These are phyloP conservation scores for Sistotremastrum niveocremeum DNA, from an alignment of 768 basidiomycete species.

Conservation along the genomic window DNA sequence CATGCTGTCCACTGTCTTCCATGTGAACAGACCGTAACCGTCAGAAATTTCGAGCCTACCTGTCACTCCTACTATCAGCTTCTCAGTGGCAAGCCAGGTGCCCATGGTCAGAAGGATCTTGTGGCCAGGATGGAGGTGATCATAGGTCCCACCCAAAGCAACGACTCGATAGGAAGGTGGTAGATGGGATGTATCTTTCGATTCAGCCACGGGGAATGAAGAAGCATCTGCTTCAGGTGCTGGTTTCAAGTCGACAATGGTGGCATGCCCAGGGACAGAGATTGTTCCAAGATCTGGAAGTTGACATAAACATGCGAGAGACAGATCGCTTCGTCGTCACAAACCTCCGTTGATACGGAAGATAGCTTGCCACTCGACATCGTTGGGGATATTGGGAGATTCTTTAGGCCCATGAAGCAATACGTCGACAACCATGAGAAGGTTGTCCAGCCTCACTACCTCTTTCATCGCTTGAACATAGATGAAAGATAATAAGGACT, in stretches of 20 bases:
- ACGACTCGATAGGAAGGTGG: conserved; percentile 42
- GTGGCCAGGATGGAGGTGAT: conserved; percentile 95
- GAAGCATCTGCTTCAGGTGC: neutral
- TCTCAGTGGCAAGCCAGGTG: conserved; percentile 63
- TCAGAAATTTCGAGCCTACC: conserved; percentile 29
- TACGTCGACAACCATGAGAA: conserved; percentile 70
- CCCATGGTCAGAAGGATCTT: conserved; percentile 93
- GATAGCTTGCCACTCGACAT: conserved; percentile 18
- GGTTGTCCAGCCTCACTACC: conserved; percentile 50
- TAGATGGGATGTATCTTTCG: neutral
- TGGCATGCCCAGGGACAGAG: neutral
- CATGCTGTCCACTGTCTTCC: conserved; percentile 46
- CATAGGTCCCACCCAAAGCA: conserved; percentile 93
- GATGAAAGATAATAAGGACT: conserved; percentile 64
- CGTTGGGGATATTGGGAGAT: conserved; percentile 25
- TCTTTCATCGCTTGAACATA: conserved; percentile 78
- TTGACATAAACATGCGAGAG: neutral
- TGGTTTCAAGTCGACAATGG: neutral
- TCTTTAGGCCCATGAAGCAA: conserved; percentile 47
- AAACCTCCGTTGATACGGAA: conserved; percentile 10
- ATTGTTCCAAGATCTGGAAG: conserved; percentile 3
- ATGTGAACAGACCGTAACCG: neutral
- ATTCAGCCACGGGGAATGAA: neutral
- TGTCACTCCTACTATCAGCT: conserved; percentile 84
- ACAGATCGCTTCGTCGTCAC: conserved; percentile 29